Base-by-base conservation (phyloP, 805 yeast genomes). In the Candida nanaspora region DNA sequence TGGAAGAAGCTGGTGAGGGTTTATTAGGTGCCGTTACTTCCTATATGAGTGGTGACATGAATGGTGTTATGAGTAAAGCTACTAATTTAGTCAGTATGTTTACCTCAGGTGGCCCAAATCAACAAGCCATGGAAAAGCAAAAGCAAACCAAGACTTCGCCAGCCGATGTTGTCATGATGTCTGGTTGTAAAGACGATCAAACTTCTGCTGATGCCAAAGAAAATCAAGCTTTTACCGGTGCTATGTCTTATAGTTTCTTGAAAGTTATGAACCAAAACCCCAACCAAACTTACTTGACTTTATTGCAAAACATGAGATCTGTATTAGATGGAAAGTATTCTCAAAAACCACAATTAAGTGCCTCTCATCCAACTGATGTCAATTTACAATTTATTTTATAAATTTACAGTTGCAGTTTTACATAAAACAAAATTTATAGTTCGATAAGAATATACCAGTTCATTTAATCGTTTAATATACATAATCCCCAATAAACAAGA, bases 161-260 rank as follows among this genome's bases (percentile, higher is more conserved):
- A 0, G 84, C 86, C 3, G 89, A 82, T 57, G 82, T 77, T 15
- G 72, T 83, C 20, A 71, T 74, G 56, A 60, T 82, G 40, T 75
- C 83, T 7, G 89, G 89, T 2, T 82, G 88, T 46, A 81, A 81
- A 55, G 89, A 82, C 57, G 68, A 71, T 43, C 89, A 82, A 62
- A 82, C 89, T 0, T 72, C 79, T 37, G 89, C 89, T n/a, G 89
- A 82, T 57, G 79, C 89, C 1, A 63, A 63, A 15, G 82, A 79
- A 51, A 76, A 72, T 38, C 85, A 85, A 16, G 63, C 62, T 18
- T 70, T 76, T 25, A 80, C 87, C 0, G 89, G 89, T 38, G 89
- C 89, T 6, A 80, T 82, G 86, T 78, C 85, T 3, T 80, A 74
- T 58, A 76, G 88, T 3, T 82, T 82, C 51, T 65, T 81, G 30